Percentiles rank a stretch among this genome's conserved stretches.
phyloP scores from a whole-genome alignment of 1,284 basidiomycete genomes.

The Sporisorium sorghi region DNA sequence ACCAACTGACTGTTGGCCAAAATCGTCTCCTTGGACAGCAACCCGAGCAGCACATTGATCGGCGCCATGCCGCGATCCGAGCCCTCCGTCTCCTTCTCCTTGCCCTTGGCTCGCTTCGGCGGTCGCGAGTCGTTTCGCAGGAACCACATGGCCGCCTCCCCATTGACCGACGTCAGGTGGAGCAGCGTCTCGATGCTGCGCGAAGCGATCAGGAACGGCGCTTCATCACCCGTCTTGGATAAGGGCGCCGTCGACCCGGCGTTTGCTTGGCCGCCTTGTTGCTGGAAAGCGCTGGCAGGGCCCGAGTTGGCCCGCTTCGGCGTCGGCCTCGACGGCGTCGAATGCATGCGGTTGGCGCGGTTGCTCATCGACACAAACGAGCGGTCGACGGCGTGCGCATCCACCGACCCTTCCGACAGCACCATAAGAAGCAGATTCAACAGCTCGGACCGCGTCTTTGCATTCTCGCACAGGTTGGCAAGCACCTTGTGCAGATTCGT shows the following conservation, averaged over 20 bases:
- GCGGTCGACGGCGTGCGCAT: slow-evolving; percentile 89
- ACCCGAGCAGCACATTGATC: slow-evolving; percentile 59
- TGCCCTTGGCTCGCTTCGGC: slow-evolving; percentile 56
- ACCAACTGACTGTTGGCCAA: slow-evolving; percentile 63
- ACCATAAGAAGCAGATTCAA: slow-evolving; percentile 92
- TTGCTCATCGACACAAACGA: slow-evolving; percentile 86
- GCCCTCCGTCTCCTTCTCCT: slow-evolving; percentile 43
- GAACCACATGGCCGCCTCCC: slow-evolving; percentile 64
- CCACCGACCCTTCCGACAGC: slow-evolving; percentile 92
- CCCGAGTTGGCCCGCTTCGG: slow-evolving; percentile 50
- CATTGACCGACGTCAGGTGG: slow-evolving; percentile 59
- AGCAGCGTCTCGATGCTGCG: slow-evolving; percentile 65
- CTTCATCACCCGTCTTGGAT: slow-evolving; percentile 67
- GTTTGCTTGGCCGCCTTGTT: slow-evolving; percentile 9
- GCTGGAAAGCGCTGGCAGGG: slow-evolving; percentile 32
- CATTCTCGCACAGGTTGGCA: slow-evolving; percentile 94
- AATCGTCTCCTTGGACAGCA: slow-evolving; percentile 64
- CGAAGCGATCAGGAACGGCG: slow-evolving; percentile 66
- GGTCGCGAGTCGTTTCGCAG: slow-evolving; percentile 62
- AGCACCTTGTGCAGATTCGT: slow-evolving; percentile 88
- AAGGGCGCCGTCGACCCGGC: slow-evolving; percentile 54
- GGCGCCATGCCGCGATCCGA: slow-evolving; percentile 48
- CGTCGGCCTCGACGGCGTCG: slow-evolving; percentile 59
- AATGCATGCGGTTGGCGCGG: slow-evolving; percentile 48
- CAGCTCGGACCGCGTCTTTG: slow-evolving; percentile 88